Conservation (phyloP, 2,329 filamentous ascomycete species). For the Mycogone perniciosa region DNA sequence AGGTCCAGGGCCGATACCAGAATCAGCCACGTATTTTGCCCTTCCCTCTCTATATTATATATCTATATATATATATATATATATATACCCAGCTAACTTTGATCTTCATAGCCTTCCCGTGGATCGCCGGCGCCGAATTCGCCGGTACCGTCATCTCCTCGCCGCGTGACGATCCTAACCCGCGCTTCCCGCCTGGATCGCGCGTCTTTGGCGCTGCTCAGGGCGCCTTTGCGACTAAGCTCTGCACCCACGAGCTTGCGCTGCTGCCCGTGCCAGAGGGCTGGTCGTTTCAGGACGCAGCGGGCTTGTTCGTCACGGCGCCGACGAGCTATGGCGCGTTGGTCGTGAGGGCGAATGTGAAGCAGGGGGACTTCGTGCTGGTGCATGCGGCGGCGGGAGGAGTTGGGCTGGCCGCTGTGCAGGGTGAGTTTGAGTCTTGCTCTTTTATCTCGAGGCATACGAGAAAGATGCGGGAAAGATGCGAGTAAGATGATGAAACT, state of each 20-base stretch:
- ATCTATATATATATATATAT: not conserved
- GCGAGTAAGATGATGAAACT: not conserved
- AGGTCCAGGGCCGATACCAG: constrained; percentile 94
- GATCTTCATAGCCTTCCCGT: constrained; percentile 59
- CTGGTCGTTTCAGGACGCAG: constrained; percentile 80
- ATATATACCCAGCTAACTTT: not conserved
- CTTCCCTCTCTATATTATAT: not conserved
- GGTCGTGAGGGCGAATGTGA: constrained; percentile 69
- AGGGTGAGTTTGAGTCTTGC: constrained; percentile 39
- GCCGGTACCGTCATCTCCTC: constrained; percentile 67
- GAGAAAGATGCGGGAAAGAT: not conserved
- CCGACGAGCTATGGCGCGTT: constrained; percentile 84
- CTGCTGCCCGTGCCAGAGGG: constrained; percentile 70
- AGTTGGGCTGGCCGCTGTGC: constrained; percentile 84
- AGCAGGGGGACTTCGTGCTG: constrained; percentile 77
- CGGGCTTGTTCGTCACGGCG: constrained; percentile 85
- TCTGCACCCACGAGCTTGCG: constrained; percentile 58
- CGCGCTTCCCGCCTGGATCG: constrained; percentile 67
- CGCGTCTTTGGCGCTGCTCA: constrained; percentile 82
- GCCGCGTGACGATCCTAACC: constrained; percentile 44
- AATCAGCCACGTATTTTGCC: constrained; percentile 60
- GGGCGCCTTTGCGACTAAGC: constrained; percentile 76
- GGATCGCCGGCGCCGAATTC: constrained; percentile 84
- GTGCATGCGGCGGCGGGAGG: constrained; percentile 90
- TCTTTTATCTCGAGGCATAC: not conserved